Evolutionary conservation across 2,329 filamentous ascomycete species (phyloP), one percentile per base, ranked within the genome.

Genomic region (Fusarium mangiferae): DNA sequence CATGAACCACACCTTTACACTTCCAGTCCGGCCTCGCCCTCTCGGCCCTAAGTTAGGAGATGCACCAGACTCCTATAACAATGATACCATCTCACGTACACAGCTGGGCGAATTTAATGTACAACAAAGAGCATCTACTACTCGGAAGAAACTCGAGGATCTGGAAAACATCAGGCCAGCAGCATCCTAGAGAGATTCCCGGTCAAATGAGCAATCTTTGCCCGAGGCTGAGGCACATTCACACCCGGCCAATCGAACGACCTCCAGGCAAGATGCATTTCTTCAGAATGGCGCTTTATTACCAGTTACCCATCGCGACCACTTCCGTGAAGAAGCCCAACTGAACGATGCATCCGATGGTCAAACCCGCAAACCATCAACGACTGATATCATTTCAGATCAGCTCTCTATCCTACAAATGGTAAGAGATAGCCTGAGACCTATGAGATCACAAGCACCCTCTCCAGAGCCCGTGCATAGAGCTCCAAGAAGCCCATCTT

Each of bases 401-500:
- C 73, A 78, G 18, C 38, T 51, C 38, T 70, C 61, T 36, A 61
- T 78, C 35, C 44, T 75, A 15, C 46, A 68, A 24, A 44, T 77
- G 24, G 68, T 77, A 26, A 66, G 64, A 41, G 65, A 75, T 12
- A 66, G 62, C 17, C 52, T 73, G n/a, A 70, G 69, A 12, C 20
- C 57, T 6, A 33, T 18, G 24, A 67, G 67, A 24, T 70, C 72
- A 20, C 49, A 70, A 38, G 62, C 68, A 12, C 54, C 66, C 15
- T 75, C 70, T 44, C 58, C 68, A 22, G 68, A 72, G 9, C 49
- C 41, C 26, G 44, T 18, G 8, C 33, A 64, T 22, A 41, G 51
- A 26, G 66, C 62, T 24, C 62, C 59, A 38, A 77, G 80, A n/a
- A 81, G 77, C 55, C 63, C 73, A 8, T 82, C 81, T n/a, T 82